These are phyloP conservation scores for Platanthera zijinensis DNA, from an alignment of 106 monocot genomes.

Conservation along the genomic window DNA sequence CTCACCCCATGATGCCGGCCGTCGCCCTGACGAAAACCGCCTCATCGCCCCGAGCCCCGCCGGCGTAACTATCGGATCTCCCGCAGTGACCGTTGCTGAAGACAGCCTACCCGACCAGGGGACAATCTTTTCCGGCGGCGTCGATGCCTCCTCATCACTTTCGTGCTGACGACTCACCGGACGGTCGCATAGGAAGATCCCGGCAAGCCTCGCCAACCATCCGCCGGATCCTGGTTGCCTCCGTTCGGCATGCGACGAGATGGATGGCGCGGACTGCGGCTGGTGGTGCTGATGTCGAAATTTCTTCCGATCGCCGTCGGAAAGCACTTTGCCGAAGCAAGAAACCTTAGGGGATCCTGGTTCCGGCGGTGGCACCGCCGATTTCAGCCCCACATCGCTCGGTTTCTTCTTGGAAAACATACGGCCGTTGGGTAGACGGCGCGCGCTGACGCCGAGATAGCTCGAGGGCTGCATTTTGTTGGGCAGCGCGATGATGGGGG, in stretches of 20 bases:
- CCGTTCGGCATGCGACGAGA: neutral
- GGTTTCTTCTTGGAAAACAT: conserved; percentile 33
- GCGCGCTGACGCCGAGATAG: conserved; percentile 24
- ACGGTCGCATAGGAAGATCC: conserved; percentile 6
- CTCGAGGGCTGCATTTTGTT: conserved; percentile 47
- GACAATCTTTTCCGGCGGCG: neutral
- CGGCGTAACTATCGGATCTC: neutral
- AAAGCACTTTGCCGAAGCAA: conserved; percentile 63
- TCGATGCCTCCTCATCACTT: neutral
- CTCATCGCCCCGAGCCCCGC: conserved; percentile 21
- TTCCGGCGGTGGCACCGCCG: conserved; percentile 19
- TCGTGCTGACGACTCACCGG: neutral
- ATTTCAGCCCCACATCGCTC: neutral
- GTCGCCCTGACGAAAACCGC: conserved; percentile 14
- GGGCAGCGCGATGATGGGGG: conserved; percentile 63
- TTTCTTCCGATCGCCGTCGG: conserved; percentile 24
- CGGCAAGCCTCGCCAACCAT: conserved; percentile 4
- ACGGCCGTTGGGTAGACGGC: conserved; percentile 13
- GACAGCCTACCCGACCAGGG: conserved; percentile 31
- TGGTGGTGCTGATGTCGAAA: neutral
- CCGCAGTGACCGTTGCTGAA: neutral
- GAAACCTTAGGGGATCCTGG: conserved; percentile 74
- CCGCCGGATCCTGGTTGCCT: neutral
- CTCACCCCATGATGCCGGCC: conserved; percentile 41
- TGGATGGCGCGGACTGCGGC: neutral